A percentile compares a stretch with the other conserved stretches of the same genome.
Conservation (phyloP, 208 protist species). For the Trypanosoma scelopori region DNA sequence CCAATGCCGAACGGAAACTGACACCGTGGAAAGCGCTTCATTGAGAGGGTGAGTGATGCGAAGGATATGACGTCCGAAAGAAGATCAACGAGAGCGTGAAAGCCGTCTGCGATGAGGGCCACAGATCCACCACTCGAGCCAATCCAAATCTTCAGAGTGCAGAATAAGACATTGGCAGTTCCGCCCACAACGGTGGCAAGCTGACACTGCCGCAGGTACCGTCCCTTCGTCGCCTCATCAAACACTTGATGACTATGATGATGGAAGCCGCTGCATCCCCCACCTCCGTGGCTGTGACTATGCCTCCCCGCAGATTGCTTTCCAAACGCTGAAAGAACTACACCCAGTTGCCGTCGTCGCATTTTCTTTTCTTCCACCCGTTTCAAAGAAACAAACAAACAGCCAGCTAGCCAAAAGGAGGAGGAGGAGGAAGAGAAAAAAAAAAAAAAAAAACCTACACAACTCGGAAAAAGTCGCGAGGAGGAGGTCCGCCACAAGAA, state of each 20-base stretch:
- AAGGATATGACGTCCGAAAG: conserved; percentile 83
- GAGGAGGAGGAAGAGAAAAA: no score
- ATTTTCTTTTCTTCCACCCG: neutral
- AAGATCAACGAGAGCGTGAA: conserved; percentile 85
- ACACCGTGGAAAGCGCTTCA: conserved; percentile 68
- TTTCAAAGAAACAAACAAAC: neutral
- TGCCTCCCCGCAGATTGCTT: neutral
- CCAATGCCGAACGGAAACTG: conserved; percentile 85
- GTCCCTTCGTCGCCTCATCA: conserved; percentile 51
- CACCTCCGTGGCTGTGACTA: conserved; percentile 30
- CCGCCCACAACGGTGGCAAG: conserved; percentile 67
- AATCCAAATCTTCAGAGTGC: conserved; percentile 66
- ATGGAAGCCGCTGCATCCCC: conserved; percentile 26
- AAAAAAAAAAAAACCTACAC: neutral
- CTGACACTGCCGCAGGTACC: conserved; percentile 65
- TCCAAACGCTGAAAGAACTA: neutral
- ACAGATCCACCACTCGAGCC: conserved; percentile 79
- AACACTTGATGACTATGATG: conserved; percentile 52
- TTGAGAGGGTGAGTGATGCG: conserved; percentile 57
- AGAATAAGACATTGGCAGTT: conserved; percentile 79
- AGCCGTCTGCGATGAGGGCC: conserved; percentile 84
- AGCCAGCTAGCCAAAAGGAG: no score
- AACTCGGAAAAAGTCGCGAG: no score
- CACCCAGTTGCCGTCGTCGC: conserved; percentile 2
- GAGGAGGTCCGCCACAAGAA: neutral